phyloP scores from a whole-genome alignment of 306 rosid genomes.

The Calophaca sinica region DNA sequence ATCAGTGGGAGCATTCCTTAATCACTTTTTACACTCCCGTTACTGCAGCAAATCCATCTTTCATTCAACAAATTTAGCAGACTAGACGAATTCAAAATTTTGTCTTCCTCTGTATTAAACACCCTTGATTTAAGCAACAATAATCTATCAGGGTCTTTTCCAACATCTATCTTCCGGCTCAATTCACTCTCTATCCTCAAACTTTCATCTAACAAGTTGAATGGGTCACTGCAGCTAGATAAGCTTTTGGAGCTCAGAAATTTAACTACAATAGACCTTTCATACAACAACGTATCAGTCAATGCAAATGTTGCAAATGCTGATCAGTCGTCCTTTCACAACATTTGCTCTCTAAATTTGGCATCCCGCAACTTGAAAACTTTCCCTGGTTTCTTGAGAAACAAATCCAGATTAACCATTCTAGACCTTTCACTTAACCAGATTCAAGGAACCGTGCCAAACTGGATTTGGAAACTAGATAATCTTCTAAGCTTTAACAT shows the following conservation, averaged over 20 bases:
- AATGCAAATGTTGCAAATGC: neutral
- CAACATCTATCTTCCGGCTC: slow-evolving; percentile 40
- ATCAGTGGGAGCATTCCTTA: slow-evolving; percentile 49
- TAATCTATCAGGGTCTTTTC: slow-evolving; percentile 55
- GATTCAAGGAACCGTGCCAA: slow-evolving; percentile 53
- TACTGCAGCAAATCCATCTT: neutral
- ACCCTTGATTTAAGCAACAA: slow-evolving; percentile 57
- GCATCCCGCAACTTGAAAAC: slow-evolving; percentile 40
- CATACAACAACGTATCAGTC: slow-evolving; percentile 48
- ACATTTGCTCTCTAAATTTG: slow-evolving; percentile 33
- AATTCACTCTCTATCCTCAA: slow-evolving; percentile 22
- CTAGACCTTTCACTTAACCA: slow-evolving; percentile 59
- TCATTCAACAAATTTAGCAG: slow-evolving; percentile 40
- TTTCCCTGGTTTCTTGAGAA: too few species aligned
- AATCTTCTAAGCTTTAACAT: slow-evolving; percentile 25
- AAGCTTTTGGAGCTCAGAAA: neutral
- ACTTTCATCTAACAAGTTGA: slow-evolving; percentile 61
- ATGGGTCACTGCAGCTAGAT: slow-evolving; percentile 26
- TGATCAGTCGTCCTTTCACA: neutral
- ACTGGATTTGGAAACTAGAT: slow-evolving; percentile 54
- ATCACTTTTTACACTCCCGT: slow-evolving; percentile 41
- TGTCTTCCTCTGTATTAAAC: slow-evolving; percentile 18
- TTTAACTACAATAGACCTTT: slow-evolving; percentile 55
- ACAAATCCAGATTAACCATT: neutral
- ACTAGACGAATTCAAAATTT: slow-evolving; percentile 8